Evolutionary conservation across 2,329 filamentous ascomycete species (phyloP), one percentile per base, ranked within the genome.

Genomic region (Xylariaceae sp.): DNA sequence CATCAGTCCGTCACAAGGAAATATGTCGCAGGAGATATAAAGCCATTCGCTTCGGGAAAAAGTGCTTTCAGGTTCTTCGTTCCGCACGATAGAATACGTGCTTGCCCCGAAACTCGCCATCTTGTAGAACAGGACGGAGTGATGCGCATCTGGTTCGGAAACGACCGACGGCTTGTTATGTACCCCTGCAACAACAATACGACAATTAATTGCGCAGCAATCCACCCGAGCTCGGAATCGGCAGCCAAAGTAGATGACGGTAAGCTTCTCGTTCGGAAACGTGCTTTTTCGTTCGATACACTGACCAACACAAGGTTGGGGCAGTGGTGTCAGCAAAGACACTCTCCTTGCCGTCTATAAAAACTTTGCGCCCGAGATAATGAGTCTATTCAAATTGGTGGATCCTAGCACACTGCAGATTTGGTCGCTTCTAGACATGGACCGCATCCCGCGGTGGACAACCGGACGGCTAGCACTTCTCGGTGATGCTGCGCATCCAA

Each of bases 401-500:
- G 72, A 77, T n/a, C 66, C 71, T 0, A 62, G 69, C 0, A 71
- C 70, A 1, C 60, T 84, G 17, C 82, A 79, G 49, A 69, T 82
- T 1, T 87, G 82, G 82, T 76, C 75, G 18, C 66, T 87, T 1
- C 63, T 84, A 4, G 86, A 89, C 56, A 86, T 87, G 80, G 75
- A 80, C 4, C 68, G 74, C 1, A 65, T 88, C 14, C 74, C 77
- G 0, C 73, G 68, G 0, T 89, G 83, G 79, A 70, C 73, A 0
- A 75, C 78, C 2, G 78, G 68, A 0, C 75, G 72, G 5, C 63
- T 87, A 16, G 82, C 76, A 1, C 65, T 88, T 0, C 66, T 89
- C 0, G 86, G 86, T 0, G 86, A 89, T 62, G 83, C 86, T 0
- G 86, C 83, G 0, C 86, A 89, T 63, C 84, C 86, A 0, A 87